phyloP scores from a whole-genome alignment of 2,329 filamentous ascomycete species.

The Apiospora koreana region DNA sequence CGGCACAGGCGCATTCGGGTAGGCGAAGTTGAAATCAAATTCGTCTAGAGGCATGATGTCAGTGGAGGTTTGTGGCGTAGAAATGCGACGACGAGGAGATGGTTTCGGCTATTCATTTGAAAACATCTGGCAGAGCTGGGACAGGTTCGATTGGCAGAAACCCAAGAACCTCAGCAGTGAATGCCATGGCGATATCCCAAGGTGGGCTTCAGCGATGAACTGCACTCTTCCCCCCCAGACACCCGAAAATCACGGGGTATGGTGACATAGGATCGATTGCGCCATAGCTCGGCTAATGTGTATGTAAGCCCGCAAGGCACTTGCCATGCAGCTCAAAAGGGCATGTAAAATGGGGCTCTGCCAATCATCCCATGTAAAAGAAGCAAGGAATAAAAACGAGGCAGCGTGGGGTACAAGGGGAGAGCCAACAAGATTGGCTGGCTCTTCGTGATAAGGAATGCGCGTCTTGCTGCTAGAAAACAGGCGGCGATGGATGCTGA shows the following conservation, averaged over 20 bases:
- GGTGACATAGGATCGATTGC: conserved; percentile 53
- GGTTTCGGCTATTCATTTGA: neutral
- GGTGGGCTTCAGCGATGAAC: neutral
- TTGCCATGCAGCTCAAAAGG: neutral
- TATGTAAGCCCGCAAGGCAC: conserved; percentile 16
- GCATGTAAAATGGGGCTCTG: neutral
- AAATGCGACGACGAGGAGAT: conserved; percentile 22
- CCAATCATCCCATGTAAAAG: neutral
- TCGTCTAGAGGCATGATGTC: conserved; percentile 57
- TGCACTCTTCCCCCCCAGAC: conserved; percentile 4
- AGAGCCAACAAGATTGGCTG: neutral
- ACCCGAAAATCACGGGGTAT: conserved; percentile 58
- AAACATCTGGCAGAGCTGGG: neutral
- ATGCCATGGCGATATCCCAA: conserved; percentile 22
- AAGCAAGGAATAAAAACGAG: neutral
- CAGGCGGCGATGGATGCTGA: neutral
- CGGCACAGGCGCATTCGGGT: conserved; percentile 51
- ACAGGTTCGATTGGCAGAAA: neutral
- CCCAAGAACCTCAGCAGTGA: conserved; percentile 21
- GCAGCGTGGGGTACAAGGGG: neutral
- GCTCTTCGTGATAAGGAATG: neutral
- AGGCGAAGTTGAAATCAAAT: conserved; percentile 59
- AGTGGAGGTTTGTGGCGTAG: conserved; percentile 32
- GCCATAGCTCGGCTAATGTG: conserved; percentile 32
- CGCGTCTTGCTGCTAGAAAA: neutral